A percentile compares a stretch with the other conserved stretches of the same genome.
phyloP scores from a whole-genome alignment of 345 rosid species.

The Gossypium rotundifolium region DNA sequence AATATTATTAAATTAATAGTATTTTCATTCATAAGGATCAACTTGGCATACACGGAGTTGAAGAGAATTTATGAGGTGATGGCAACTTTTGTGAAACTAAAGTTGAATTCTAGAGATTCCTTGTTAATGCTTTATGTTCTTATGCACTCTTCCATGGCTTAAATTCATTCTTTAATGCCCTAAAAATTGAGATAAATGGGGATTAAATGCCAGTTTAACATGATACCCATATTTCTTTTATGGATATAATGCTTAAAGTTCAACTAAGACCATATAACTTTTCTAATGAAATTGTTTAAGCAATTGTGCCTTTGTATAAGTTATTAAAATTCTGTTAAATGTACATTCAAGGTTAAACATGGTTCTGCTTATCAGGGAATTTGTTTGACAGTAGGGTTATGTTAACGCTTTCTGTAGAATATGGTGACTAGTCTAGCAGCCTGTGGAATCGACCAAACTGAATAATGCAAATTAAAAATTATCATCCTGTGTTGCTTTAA shows the following conservation, averaged over 20 bases:
- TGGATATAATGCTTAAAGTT: neutral
- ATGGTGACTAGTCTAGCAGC: neutral
- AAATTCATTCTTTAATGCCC: too few species aligned
- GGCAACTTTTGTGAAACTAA: neutral
- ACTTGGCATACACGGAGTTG: constrained; percentile 57
- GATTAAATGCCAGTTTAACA: too few species aligned
- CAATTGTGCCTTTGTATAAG: neutral
- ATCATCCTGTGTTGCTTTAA: neutral
- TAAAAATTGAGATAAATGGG: too few species aligned
- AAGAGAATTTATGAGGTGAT: constrained; percentile 69
- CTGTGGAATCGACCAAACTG: neutral
- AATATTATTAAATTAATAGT: constrained; percentile 59
- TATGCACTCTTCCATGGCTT: neutral
- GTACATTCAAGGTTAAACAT: neutral
- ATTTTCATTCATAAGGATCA: constrained; percentile 50
- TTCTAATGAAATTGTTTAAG: neutral
- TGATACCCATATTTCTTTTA: neutral
- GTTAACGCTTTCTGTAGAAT: neutral
- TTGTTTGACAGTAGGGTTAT: neutral
- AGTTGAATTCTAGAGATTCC: neutral
- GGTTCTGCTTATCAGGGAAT: neutral
- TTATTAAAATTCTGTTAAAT: too few species aligned
- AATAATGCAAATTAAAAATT: neutral
- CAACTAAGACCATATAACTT: neutral
- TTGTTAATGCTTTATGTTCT: neutral